phyloP scores from a whole-genome alignment of 148 eudicot genomes.

The Chenopodium suecicum region DNA sequence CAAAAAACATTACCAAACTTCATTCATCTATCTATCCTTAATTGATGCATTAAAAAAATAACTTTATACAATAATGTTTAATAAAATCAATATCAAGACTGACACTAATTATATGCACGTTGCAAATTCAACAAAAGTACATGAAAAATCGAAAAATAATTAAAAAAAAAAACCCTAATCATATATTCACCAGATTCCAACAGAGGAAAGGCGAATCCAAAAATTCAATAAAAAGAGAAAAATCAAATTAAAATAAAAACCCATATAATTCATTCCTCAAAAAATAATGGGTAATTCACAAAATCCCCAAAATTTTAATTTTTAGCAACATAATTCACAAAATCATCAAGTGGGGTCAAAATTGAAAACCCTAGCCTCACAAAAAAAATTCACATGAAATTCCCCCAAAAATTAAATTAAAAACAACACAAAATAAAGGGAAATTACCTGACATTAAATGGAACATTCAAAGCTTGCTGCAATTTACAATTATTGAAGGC shows the following conservation, averaged over 20 bases:
- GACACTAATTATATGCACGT: not conserved
- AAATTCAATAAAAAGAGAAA: not conserved
- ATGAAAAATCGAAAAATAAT: not conserved
- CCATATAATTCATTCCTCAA: conserved; percentile 4
- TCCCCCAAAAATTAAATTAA: not conserved
- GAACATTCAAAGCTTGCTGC: conserved; percentile 43
- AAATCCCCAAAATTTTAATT: conserved; percentile 14
- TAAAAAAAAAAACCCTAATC: not conserved
- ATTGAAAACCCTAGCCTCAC: conserved; percentile 24
- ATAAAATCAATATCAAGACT: not conserved
- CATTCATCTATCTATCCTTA: no score
- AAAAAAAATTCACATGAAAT: conserved; percentile 11
- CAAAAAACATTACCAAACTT: not conserved
- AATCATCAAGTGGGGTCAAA: conserved; percentile 1
- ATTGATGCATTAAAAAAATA: no score
- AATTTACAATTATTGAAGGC: conserved; percentile 53
- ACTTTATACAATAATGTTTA: not conserved
- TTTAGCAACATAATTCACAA: conserved; percentile 2
- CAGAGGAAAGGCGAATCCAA: not conserved
- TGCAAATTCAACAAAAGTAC: not conserved
- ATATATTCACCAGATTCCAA: not conserved
- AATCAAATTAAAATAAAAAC: not conserved
- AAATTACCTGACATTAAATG: conserved; percentile 55
- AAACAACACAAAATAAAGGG: not conserved
- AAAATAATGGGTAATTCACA: conserved; percentile 11